These are phyloP conservation scores for Oidiodendron maius DNA, from an alignment of 495 filamentous ascomycete genomes.

Conservation along the genomic window DNA sequence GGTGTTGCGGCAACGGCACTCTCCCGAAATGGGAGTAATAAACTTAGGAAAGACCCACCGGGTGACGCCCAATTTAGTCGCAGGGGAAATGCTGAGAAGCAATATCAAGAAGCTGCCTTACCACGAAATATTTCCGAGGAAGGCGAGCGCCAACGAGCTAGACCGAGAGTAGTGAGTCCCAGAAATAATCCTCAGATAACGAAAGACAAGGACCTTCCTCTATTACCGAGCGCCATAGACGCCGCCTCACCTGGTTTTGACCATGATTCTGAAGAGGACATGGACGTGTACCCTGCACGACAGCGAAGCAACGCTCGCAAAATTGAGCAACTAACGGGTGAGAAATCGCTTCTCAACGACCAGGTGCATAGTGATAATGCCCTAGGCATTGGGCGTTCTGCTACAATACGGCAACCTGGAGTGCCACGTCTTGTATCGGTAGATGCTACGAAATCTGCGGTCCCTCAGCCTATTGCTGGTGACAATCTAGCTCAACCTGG, in stretches of 20 bases:
- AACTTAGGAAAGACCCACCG: conserved; percentile 22
- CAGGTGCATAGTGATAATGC: background rate
- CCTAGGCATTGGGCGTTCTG: background rate
- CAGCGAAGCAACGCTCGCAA: conserved; percentile 15
- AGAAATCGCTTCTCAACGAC: conserved; percentile 5
- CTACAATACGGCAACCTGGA: background rate
- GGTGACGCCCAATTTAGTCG: conserved; percentile 15
- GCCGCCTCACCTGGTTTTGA: background rate
- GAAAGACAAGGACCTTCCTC: conserved; percentile 15
- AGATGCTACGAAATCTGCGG: conserved; percentile 15
- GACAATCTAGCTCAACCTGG: conserved; percentile 28
- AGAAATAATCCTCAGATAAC: conserved; percentile 12
- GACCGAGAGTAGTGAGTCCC: background rate
- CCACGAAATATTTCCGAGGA: conserved; percentile 6
- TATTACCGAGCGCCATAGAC: background rate
- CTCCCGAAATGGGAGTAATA: conserved; percentile 19
- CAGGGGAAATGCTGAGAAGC: conserved; percentile 10
- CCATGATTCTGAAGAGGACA: conserved; percentile 7
- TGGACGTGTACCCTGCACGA: conserved; percentile 14
- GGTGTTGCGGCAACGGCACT: conserved; percentile 6
- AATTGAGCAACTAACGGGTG: conserved; percentile 20
- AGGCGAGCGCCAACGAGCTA: background rate
- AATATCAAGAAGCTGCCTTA: conserved; percentile 8
- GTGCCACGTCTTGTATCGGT: conserved; percentile 11
- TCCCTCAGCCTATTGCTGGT: background rate